These are phyloP conservation scores for Fusarium robinianum DNA, from an alignment of 2,329 filamentous ascomycete genomes.

Conservation along the genomic window DNA sequence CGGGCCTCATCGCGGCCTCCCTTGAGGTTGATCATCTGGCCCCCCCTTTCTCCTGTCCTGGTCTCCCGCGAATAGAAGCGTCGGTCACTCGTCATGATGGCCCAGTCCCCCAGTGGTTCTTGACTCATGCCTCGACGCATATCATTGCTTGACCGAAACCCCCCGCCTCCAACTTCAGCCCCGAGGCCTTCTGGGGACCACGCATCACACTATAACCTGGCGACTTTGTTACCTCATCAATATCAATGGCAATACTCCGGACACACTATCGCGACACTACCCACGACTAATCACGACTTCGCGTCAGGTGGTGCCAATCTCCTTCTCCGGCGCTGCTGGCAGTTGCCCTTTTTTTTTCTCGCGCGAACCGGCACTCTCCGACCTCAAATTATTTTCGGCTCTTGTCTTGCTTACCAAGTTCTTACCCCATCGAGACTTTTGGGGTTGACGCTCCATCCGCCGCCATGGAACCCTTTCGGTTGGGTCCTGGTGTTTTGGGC, in stretches of 20 bases:
- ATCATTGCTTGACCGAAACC: slow-evolving; percentile 5
- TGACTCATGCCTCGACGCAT: slow-evolving; percentile 6
- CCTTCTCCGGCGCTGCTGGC: slow-evolving; percentile 24
- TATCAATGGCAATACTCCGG: slow-evolving; percentile 4
- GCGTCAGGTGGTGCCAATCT: not conserved
- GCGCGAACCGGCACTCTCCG: not conserved
- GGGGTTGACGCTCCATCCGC: not conserved
- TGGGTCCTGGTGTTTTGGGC: too few relatives aligned
- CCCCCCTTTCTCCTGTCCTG: slow-evolving; percentile 1
- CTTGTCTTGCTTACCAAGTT: slow-evolving; percentile 8
- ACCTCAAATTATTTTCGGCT: not conserved
- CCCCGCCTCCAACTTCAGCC: slow-evolving; percentile 1
- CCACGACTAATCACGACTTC: slow-evolving; percentile 1
- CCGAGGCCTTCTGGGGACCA: slow-evolving; percentile 2
- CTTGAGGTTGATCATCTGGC: slow-evolving; percentile 7
- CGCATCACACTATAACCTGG: slow-evolving; percentile 5
- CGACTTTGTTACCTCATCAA: slow-evolving; percentile 7
- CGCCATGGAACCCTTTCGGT: too few relatives aligned
- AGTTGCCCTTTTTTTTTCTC: slow-evolving; percentile 17
- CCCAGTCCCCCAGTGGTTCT: slow-evolving; percentile 5
- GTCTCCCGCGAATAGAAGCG: not conserved
- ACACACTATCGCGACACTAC: slow-evolving; percentile 1
- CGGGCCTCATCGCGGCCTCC: too few relatives aligned
- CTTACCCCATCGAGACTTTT: not conserved
- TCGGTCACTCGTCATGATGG: not conserved